Conservation (phyloP, 108 stramenopile genomes). For the Cyclotella choctawhatcheeana region DNA sequence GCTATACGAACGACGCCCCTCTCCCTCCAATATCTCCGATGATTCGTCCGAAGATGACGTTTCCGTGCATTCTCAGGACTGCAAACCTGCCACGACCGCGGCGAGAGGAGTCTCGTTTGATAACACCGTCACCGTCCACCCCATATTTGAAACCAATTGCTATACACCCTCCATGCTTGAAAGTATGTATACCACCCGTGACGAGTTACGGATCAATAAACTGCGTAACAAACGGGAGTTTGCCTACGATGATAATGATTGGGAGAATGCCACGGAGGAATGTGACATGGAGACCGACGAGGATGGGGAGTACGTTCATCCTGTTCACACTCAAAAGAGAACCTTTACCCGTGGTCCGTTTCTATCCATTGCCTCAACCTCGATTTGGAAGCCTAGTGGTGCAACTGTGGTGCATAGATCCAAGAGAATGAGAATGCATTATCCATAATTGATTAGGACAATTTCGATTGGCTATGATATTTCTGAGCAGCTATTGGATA, state of each 20-base stretch:
- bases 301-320: slow-evolving; percentile 47
- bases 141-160: slow-evolving; percentile 26
- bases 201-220: slow-evolving; percentile 46
- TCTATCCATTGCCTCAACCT: slow-evolving; percentile 12
- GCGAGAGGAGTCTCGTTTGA: slow-evolving; percentile 37
- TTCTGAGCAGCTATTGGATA: slow-evolving; percentile 18
- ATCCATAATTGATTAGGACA: slow-evolving; percentile 24
- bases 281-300: slow-evolving; percentile 38
- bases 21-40: slow-evolving; percentile 9
- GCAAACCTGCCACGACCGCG: not conserved
- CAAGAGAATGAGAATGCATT: slow-evolving; percentile 55
- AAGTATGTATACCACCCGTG: slow-evolving; percentile 38
- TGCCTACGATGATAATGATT: slow-evolving; percentile 51
- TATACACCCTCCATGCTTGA: slow-evolving; percentile 34
- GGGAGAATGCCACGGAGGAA: slow-evolving; percentile 54
- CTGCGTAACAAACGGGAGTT: slow-evolving; percentile 48
- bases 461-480: slow-evolving; percentile 5
- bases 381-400: slow-evolving; percentile 4
- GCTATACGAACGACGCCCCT: not conserved
- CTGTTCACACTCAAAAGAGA: slow-evolving; percentile 34
- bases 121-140: slow-evolving; percentile 39
- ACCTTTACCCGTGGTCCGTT: slow-evolving; percentile 5
- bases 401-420: slow-evolving; percentile 26
- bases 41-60: slow-evolving; percentile 1
- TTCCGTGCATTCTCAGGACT: slow-evolving; percentile 9